These are phyloP conservation scores for Blastocystis sp. DNA, from an alignment of 352 stramenopile genomes.

Conservation along the genomic window DNA sequence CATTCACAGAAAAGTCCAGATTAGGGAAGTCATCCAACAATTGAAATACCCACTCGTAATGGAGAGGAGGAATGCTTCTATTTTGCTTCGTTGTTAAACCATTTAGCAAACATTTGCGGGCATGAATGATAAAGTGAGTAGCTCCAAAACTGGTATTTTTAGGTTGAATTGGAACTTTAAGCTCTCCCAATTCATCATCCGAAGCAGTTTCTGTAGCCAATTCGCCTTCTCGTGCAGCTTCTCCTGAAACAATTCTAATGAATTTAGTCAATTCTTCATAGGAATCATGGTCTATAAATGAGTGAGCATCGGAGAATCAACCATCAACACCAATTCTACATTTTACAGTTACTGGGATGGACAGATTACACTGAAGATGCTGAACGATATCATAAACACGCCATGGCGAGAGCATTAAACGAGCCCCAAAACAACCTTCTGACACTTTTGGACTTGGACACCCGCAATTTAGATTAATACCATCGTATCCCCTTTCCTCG, in stretches of 20 bases:
- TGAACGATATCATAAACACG: constrained; percentile 41
- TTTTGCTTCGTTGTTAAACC: constrained; percentile 37
- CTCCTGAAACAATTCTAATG: constrained; percentile 30
- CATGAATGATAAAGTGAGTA: constrained; percentile 53
- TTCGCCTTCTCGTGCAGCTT: not conserved
- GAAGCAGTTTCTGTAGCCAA: not conserved
- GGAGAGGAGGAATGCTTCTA: not conserved
- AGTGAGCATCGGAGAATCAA: not conserved
- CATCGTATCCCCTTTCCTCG: constrained; percentile 9
- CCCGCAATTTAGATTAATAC: constrained; percentile 56
- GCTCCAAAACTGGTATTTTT: not conserved
- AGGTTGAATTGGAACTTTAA: not conserved
- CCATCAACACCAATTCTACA: constrained; percentile 48
- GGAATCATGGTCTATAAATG: not conserved
- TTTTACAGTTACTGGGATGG: constrained; percentile 33
- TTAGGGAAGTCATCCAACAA: constrained; percentile 7
- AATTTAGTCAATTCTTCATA: constrained; percentile 5
- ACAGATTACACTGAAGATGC: constrained; percentile 10
- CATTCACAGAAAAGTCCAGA: constrained; percentile 26
- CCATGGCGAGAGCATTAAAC: constrained; percentile 46
- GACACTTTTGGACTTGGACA: constrained; percentile 54
- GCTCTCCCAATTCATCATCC: not conserved
- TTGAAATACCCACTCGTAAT: constrained; percentile 46
- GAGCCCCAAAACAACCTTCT: constrained; percentile 40
- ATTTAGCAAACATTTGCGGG: constrained; percentile 40